phyloP scores from a whole-genome alignment of 345 rosid genomes.

The Toxicodendron radicans region DNA sequence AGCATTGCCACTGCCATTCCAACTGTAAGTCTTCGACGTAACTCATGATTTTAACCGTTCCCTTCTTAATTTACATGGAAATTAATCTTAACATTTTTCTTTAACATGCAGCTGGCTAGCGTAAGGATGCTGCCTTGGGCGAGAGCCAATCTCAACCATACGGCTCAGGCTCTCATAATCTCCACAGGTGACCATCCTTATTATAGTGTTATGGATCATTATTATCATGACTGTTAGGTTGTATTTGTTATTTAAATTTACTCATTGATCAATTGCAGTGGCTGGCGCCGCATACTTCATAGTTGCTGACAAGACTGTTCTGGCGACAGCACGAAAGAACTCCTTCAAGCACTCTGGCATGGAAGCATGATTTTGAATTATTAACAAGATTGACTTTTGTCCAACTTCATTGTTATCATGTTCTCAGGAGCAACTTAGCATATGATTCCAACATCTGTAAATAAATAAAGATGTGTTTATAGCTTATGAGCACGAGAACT shows the following conservation, averaged over 20 bases:
- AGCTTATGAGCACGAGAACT: neutral
- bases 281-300: conserved; percentile 92
- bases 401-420: neutral
- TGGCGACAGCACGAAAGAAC: conserved; percentile 75
- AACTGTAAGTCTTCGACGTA: conserved; percentile 43
- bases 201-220: neutral
- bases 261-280: conserved; percentile 34
- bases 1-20: conserved; percentile 75
- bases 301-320: conserved; percentile 91
- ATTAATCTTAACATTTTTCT: neutral
- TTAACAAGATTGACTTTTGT: conserved; percentile 1
- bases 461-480: conserved; percentile 26
- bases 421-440: neutral
- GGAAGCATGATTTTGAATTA: conserved; percentile 22
- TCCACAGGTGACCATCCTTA: conserved; percentile 45
- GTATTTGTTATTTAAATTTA: neutral
- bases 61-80: too few species aligned
- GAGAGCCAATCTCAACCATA: conserved; percentile 75
- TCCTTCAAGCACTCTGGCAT: conserved; percentile 50
- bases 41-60: neutral
- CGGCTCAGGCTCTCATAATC: conserved; percentile 93
- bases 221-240: too few species aligned
- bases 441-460: conserved; percentile 17
- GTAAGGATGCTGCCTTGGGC: conserved; percentile 87
- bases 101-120: conserved; percentile 56